Conservation (phyloP, 2,329 filamentous ascomycete genomes). For the Lasiodiplodia gonubiensis region DNA sequence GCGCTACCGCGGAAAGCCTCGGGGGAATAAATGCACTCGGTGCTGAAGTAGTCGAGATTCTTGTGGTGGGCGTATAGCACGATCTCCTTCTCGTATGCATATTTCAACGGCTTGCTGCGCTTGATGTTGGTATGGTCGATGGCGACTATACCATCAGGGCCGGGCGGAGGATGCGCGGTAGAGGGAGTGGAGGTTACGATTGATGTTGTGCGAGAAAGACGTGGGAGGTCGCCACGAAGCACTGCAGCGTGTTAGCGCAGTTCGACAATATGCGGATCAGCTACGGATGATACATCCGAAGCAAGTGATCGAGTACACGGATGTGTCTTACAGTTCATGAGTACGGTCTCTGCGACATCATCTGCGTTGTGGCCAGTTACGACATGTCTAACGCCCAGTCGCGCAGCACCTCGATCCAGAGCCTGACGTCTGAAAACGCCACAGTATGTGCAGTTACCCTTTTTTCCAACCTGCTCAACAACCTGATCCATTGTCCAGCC, state of each 20-base stretch:
- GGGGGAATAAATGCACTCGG: slow-evolving; percentile 97
- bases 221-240: slow-evolving; percentile 84
- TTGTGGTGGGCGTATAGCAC: slow-evolving; percentile 97
- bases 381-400: slow-evolving; percentile 86
- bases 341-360: slow-evolving; percentile 93
- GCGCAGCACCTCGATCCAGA: slow-evolving; percentile 87
- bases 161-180: slow-evolving; percentile 60
- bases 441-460: slow-evolving; percentile 98
- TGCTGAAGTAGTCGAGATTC: slow-evolving; percentile 96
- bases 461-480: slow-evolving; percentile 93
- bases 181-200: slow-evolving; percentile 71
- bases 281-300: not conserved
- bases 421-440: slow-evolving; percentile 95
- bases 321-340: slow-evolving; percentile 75
- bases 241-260: slow-evolving; percentile 49
- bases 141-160: slow-evolving; percentile 26
- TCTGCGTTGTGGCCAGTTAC: slow-evolving; percentile 98
- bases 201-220: slow-evolving; percentile 84
- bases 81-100: slow-evolving; percentile 98
- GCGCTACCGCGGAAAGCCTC: slow-evolving; percentile 96
- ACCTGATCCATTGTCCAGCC: slow-evolving; percentile 99
- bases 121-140: slow-evolving; percentile 75
- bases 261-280: not conserved
- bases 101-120: slow-evolving; percentile 95
- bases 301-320: not conserved